Evolutionary conservation across 176 grass and related monocot genomes (phyloP), one percentile per base, ranked within the genome.

Genomic region (Eragrostis curvula): DNA sequence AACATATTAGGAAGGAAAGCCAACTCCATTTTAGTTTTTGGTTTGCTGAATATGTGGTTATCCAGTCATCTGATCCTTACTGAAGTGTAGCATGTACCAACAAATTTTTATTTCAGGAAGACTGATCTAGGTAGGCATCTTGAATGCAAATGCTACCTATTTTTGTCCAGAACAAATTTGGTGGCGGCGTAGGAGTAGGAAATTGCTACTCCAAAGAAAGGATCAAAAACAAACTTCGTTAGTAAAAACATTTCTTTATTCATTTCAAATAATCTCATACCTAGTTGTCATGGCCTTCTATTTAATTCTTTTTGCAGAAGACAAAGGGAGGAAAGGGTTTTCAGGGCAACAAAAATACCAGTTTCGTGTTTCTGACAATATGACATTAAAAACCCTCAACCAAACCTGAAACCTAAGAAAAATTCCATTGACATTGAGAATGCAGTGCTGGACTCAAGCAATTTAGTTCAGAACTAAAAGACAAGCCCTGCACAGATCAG

Each of bases 71-170:
- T 68, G 73, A 36, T 36, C 32, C 32, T 36, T 36, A 36, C 32
- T 36, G 32, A 36, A 51, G 49, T 32, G 8, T 68, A 84, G 50
- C 30, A 83, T 79, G 68, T 83, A 86, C 85, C 43, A 74, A 47
- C 10, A 85, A 67, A 25, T 75, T 12, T 59, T 83, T 63, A 88
- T 2, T 88, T 43, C 74, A 71, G 55, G 39, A 83, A 79, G 51
- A 83, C 50, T 49, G 74, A 92, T 88, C 74, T 65, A 29, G 64
- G 61, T 83, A 72, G 58, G 14, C 67, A 88, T 79, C 68, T 83
- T 81, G 24, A 13, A 63, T 65, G 51, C 6, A n/a, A 65, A 77
- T 76, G 74, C 8, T 23, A 72, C 75, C 76, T 74, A 81, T 66
- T 74, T 76, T 77, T 85, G 57, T 84, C 45, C 84, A 18, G 13